phyloP scores from a whole-genome alignment of 2,329 filamentous ascomycete species.

The Scedosporium apiospermum region DNA sequence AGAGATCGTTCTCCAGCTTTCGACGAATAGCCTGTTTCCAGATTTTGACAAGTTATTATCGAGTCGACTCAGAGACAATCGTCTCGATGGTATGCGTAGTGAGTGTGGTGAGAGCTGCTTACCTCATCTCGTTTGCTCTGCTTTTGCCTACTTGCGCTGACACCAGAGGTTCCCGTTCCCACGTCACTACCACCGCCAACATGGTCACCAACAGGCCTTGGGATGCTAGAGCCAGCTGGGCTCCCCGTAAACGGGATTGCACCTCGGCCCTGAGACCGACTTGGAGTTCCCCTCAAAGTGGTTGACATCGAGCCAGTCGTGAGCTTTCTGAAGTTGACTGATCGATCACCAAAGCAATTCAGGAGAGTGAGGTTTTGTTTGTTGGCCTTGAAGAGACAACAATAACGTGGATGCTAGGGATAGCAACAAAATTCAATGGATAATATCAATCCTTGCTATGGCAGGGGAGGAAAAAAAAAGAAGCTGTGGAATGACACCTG shows the following conservation, averaged over 20 bases:
- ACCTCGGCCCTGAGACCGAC: slow-evolving; percentile 47
- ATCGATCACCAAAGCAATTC: neutral
- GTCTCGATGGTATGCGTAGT: neutral
- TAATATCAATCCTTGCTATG: slow-evolving; percentile 3
- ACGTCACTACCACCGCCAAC: slow-evolving; percentile 47
- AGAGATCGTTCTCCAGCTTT: slow-evolving; percentile 95
- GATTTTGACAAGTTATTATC: slow-evolving; percentile 6
- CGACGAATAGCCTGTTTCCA: slow-evolving; percentile 73
- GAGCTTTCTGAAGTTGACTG: neutral
- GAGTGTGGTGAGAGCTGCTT: slow-evolving; percentile 23
- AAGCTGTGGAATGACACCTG: slow-evolving; percentile 11
- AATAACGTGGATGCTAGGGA: slow-evolving; percentile 3
- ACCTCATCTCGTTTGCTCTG: slow-evolving; percentile 99
- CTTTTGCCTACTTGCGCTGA: slow-evolving; percentile 92
- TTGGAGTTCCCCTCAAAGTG: slow-evolving; percentile 64
- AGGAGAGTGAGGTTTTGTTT: neutral
- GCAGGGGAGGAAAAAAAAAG: neutral
- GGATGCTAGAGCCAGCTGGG: slow-evolving; percentile 56
- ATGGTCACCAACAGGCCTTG: slow-evolving; percentile 59
- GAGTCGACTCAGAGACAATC: neutral
- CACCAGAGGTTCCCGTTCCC: slow-evolving; percentile 48
- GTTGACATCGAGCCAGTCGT: slow-evolving; percentile 37
- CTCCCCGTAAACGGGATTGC: slow-evolving; percentile 52
- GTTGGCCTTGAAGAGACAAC: slow-evolving; percentile 1
- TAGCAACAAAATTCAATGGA: neutral